Base-by-base conservation (phyloP, 306 rosid species). In the Purshia tridentata region DNA sequence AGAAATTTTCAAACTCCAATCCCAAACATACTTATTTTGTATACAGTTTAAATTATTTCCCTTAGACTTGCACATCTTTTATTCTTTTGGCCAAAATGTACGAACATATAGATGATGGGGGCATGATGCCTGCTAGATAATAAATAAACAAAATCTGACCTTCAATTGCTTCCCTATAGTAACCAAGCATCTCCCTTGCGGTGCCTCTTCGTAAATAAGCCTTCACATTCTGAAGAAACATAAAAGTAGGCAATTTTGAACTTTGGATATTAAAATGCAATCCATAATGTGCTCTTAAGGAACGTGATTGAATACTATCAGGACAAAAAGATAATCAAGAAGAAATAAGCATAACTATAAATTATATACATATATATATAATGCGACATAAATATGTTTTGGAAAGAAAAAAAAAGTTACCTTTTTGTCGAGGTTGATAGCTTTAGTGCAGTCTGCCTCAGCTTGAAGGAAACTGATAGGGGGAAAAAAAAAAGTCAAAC, bases 111-210 rank as follows among this genome's bases (percentile, higher is more conserved):
- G 16, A 41, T 41, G 47, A 47, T 8, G 14, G 14, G 22, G 76
- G 14, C 18, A 46, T 10, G 45, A 4, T 8, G 23, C 22, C 37
- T 12, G 10, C 16, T 47, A 8, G 20, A 15, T 65, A 41, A 6
- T 9, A 79, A 51, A 76, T 3, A 76, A 75, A 77, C 40, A 74
- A 64, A 72, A 70, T 55, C 83, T 68, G 76, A 95, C 99, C 99
- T 61, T 95, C 99, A 82, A 78, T 83, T 61, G 99, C 99, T 67
- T 88, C 98, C 86, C 88, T 90, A 65, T 86, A 95, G 84, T 79
- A 95, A 67, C 98, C 97, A 65, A 91, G 88, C 96, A 90, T 86
- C 85, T 95, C 99, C 77, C 98, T 84, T 18, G 99, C 93, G 22
- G 92, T 86, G 59, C 97, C 99, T 87, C 99, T 88, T 29, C 99